Evolutionary conservation across 495 filamentous ascomycete species (phyloP).

Genomic region (Recurvomyces mirabilis): DNA sequence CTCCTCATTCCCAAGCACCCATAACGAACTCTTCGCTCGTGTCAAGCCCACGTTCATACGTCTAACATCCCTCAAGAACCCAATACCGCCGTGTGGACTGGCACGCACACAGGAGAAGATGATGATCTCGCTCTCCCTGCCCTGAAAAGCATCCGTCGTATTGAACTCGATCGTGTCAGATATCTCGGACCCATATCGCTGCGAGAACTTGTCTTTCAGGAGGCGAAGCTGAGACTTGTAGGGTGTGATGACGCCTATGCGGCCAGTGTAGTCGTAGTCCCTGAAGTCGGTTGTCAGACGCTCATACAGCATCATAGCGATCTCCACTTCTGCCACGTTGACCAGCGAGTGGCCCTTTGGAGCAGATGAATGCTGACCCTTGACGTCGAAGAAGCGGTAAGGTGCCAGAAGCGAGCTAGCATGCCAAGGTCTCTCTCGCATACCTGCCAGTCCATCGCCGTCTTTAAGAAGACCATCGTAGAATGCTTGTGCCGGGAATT

Average conservation of each 20-base stretch:
- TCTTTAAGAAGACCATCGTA: conserved; percentile 81
- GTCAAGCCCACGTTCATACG: conserved; percentile 99
- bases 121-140: conserved; percentile 91
- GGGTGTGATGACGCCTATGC: conserved; percentile 92
- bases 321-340: conserved; percentile 74
- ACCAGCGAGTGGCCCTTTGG: conserved; percentile 75
- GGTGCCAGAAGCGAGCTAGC: conserved; percentile 66
- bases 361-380: conserved; percentile 70
- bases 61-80: conserved; percentile 93
- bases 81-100: conserved; percentile 76
- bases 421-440: conserved; percentile 77
- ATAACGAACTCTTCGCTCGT: conserved; percentile 87
- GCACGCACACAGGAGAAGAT: conserved; percentile 98
- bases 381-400: conserved; percentile 96
- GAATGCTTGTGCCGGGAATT: conserved; percentile 80
- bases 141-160: conserved; percentile 96
- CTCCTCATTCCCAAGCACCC: conserved; percentile 85
- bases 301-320: conserved; percentile 73
- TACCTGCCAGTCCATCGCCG: conserved; percentile 64
- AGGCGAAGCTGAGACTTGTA: conserved; percentile 88
- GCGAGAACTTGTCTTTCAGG: conserved; percentile 59
- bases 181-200: conserved; percentile 61
- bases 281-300: conserved; percentile 63
- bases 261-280: conserved; percentile 58
- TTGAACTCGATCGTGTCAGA: conserved; percentile 83